Percentiles rank a stretch among this genome's conserved stretches.
phyloP scores from a whole-genome alignment of 768 basidiomycete genomes.

The Mycena galericulata region DNA sequence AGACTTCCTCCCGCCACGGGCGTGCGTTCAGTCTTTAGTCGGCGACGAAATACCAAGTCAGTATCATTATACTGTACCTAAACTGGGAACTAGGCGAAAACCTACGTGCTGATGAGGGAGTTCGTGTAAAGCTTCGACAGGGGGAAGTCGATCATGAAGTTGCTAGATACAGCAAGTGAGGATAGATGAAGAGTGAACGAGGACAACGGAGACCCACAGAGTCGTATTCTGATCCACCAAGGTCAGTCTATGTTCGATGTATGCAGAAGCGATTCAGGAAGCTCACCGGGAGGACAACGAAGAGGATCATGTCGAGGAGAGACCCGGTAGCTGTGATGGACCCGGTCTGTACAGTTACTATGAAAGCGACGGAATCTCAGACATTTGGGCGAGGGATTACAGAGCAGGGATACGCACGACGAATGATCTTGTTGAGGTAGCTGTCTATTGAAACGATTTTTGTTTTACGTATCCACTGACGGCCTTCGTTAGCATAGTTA shows the following conservation, averaged over 20 bases:
- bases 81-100: not conserved
- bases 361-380: not conserved
- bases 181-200: not conserved
- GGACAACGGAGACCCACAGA: not conserved
- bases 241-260: not conserved
- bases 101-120: slow-evolving; percentile 29
- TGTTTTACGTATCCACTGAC: slow-evolving; percentile 27
- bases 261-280: no score
- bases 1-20: slow-evolving; percentile 7
- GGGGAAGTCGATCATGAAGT: slow-evolving; percentile 32
- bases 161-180: not conserved
- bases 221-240: not conserved
- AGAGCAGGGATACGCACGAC: slow-evolving; percentile 17
- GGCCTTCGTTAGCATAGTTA: no score
- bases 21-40: slow-evolving; percentile 31
- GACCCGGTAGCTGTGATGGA: slow-evolving; percentile 5
- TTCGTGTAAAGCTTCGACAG: slow-evolving; percentile 32
- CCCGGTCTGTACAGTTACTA: slow-evolving; percentile 25
- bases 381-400: not conserved
- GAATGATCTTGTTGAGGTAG: slow-evolving; percentile 33
- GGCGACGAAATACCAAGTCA: not conserved
- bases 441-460: slow-evolving; percentile 23
- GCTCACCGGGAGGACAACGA: not conserved
- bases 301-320: not conserved
- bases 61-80: not conserved